Base-by-base conservation (phyloP, 1,284 basidiomycete species). In the Ustilago nuda region DNA sequence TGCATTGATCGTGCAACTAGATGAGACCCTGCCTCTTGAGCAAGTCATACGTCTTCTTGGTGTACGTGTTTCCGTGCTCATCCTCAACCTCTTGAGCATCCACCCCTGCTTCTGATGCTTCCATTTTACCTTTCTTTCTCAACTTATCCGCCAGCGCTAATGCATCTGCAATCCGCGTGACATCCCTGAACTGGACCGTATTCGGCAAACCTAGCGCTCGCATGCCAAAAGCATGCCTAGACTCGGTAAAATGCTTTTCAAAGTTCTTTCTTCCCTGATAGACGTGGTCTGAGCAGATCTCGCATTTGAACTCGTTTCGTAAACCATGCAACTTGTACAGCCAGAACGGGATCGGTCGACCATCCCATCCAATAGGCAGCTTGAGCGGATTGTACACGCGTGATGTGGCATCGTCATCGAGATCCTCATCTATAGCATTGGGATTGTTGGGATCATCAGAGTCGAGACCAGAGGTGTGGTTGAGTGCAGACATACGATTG, bases 331-430 rank as follows among this genome's bases (percentile, higher is more conserved):
- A 88, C 87, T 98, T 99, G 88, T 96, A 99, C 68, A 99, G 86
- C 96, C 96, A 99, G 86, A 95, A 98, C 17, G 97, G 96, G 81
- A 99, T 99, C 17, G 96, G 95, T 85, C 96, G 97, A 46, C 95
- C 95, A 85, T 98, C 95, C 95, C 95, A 98, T 1, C 96, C 96
- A 3, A 99, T 89, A 11, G 97, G 97, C 46, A 99, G 88, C 87
- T 98, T 98, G 61, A 99, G 90, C 45, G 97, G 97, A 84, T 99
- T 99, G 87, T 99, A 99, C 56, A 98, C 94, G 78, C 93, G 91
- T 75, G 94, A 94, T 81, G 97, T 94, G 76, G 36, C 73, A 41
- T 75, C 76, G 23, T 78, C 79, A 32, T 81, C 80, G 15, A 73
- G 54, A n/a, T 53, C 66, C 8, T 71, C 69, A 36, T 66, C 73